Evolutionary conservation across 2,329 filamentous ascomycete species (phyloP).

Genomic region (Leptographium procerum): DNA sequence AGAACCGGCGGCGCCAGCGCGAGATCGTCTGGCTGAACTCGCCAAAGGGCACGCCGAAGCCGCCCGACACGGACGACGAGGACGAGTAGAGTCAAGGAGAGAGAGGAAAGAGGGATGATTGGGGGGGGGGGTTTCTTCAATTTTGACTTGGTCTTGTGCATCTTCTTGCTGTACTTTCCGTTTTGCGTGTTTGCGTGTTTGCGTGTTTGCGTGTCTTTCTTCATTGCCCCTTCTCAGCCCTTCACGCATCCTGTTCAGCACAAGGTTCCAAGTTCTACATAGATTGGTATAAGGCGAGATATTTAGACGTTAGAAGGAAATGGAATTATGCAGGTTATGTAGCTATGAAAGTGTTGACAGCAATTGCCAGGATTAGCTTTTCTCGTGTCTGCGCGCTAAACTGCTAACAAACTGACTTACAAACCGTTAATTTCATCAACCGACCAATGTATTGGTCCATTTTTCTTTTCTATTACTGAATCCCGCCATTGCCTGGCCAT

Average conservation of each 20-base stretch:
- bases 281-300: neutral
- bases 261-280: neutral
- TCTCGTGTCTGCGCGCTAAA: too few relatives aligned
- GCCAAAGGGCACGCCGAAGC: slow-evolving; percentile 73
- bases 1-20: slow-evolving; percentile 73
- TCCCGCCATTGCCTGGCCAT: too few relatives aligned
- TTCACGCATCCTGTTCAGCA: neutral
- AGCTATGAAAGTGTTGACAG: too few relatives aligned
- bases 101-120: neutral
- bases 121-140: neutral
- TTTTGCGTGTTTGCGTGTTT: too few relatives aligned
- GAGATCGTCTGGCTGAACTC: slow-evolving; percentile 79
- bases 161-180: neutral
- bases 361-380: too few relatives aligned
- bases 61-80: slow-evolving; percentile 68
- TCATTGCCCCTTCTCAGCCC: neutral
- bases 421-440: too few relatives aligned
- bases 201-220: too few relatives aligned
- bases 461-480: too few relatives aligned
- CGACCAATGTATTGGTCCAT: too few relatives aligned
- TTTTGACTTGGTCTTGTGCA: neutral
- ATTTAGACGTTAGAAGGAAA: neutral
- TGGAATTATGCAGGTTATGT: neutral
- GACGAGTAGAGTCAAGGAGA: neutral
- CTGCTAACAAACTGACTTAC: too few relatives aligned